These are phyloP conservation scores for Triticum monococcum DNA, from an alignment of 176 grass and related monocot species.

Conservation along the genomic window DNA sequence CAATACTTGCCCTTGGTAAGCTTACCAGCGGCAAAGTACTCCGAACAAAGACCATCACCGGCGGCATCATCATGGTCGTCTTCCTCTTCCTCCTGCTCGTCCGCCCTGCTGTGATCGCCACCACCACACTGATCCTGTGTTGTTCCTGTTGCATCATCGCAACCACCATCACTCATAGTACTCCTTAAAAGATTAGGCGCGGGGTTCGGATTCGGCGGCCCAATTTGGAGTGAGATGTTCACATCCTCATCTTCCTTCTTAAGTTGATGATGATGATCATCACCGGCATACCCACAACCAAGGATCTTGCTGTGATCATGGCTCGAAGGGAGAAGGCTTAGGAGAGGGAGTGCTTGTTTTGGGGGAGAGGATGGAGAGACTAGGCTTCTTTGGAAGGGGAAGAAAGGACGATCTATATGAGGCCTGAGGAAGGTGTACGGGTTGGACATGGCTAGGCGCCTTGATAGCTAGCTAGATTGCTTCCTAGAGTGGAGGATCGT, in stretches of 20 bases:
- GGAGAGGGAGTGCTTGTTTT: slow-evolving; percentile 46
- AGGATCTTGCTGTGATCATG: slow-evolving; percentile 16
- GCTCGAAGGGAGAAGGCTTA: slow-evolving; percentile 46
- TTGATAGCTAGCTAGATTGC: slow-evolving; percentile 18
- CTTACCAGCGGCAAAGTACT: slow-evolving; percentile 47
- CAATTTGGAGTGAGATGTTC: slow-evolving; percentile 35
- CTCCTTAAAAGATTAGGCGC: not conserved
- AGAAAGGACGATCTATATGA: not conserved
- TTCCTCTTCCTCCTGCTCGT: not conserved
- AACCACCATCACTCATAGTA: not conserved
- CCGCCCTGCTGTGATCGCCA: slow-evolving; percentile 36
- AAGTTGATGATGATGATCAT: not conserved
- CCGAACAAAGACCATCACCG: slow-evolving; percentile 8
- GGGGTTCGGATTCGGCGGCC: not conserved
- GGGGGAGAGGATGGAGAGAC: slow-evolving; percentile 12
- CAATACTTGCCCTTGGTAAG: slow-evolving; percentile 67
- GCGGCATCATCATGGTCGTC: not conserved
- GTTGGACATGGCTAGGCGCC: slow-evolving; percentile 21
- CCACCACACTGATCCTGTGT: not conserved
- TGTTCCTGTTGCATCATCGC: not conserved
- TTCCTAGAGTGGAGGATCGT: slow-evolving; percentile 26
- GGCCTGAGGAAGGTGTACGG: slow-evolving; percentile 29
- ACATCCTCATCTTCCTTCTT: slow-evolving; percentile 13
- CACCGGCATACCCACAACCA: not conserved
- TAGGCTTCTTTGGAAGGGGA: slow-evolving; percentile 28